Conservation (phyloP, 2,329 filamentous ascomycete species). For the Pestalotiopsis sp. region DNA sequence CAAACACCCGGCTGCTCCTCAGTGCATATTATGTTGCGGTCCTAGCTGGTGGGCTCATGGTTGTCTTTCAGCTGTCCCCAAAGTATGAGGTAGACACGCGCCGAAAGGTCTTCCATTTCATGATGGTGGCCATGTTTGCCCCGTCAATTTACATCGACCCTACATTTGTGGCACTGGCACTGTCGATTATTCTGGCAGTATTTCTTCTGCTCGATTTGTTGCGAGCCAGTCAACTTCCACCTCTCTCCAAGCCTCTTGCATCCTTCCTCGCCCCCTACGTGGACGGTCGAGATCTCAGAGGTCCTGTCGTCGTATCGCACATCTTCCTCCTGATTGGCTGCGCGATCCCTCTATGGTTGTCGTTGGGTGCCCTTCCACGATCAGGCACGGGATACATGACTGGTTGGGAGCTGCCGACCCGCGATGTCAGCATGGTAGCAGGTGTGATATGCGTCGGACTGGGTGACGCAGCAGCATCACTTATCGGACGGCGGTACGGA, state of each 20-base stretch:
- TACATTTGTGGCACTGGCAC: constrained; percentile 75
- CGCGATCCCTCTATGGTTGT: constrained; percentile 91
- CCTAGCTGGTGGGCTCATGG: constrained; percentile 69
- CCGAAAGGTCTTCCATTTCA: constrained; percentile 96
- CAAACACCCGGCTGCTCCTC: constrained; percentile 80
- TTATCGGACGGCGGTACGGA: constrained; percentile 86
- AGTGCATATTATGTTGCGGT: constrained; percentile 73
- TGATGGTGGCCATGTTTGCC: constrained; percentile 95
- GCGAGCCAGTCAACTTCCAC: constrained; percentile 87
- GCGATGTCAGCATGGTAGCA: constrained; percentile 87
- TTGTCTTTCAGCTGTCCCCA: constrained; percentile 74
- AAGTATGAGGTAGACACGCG: constrained; percentile 92
- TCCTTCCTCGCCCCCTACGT: constrained; percentile 90
- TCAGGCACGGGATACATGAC: constrained; percentile 54
- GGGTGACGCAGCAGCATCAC: constrained; percentile 88
- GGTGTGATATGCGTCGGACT: constrained; percentile 94
- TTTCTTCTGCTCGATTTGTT: constrained; percentile 90
- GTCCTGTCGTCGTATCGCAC: constrained; percentile 92
- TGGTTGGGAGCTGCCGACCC: constrained; percentile 74
- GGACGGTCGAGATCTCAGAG: constrained; percentile 88
- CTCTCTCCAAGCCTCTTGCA: constrained; percentile 82
- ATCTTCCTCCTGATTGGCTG: constrained; percentile 96
- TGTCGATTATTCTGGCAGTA: constrained; percentile 77
- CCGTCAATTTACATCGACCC: constrained; percentile 88
- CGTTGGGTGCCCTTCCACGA: constrained; percentile 69